Evolutionary conservation across 1,139 yeast genomes (phyloP).

Genomic region (Suhomyces bokatorum): DNA sequence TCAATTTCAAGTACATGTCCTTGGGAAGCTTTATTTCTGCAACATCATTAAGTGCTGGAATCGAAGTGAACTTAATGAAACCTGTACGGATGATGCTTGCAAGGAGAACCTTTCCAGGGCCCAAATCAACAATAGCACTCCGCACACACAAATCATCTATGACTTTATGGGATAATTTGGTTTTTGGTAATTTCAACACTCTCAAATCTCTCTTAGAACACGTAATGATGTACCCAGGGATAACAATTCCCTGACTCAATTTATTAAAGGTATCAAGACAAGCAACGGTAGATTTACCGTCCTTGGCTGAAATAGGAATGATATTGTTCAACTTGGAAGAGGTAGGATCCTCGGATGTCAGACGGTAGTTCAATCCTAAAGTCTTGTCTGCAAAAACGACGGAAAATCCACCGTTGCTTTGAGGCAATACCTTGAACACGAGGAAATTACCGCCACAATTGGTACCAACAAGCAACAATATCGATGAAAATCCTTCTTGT

Average conservation of each 20-base stretch:
- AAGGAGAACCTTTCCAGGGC: constrained; percentile 35
- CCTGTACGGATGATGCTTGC: constrained; percentile 42
- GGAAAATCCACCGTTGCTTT: constrained; percentile 64
- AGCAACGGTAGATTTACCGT: constrained; percentile 69
- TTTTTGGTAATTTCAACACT: constrained; percentile 59
- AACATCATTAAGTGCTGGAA: constrained; percentile 43
- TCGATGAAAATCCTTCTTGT: constrained; percentile 67
- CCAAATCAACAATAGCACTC: constrained; percentile 34
- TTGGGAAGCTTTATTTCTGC: constrained; percentile 39
- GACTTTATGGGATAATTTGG: constrained; percentile 63
- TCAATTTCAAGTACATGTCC: constrained; percentile 30
- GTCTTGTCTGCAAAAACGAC: constrained; percentile 57
- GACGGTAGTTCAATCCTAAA: constrained; percentile 40
- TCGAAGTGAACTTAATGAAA: constrained; percentile 37
- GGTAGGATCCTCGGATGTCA: constrained; percentile 39
- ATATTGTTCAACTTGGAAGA: constrained; percentile 55
- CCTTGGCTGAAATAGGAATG: constrained; percentile 55
- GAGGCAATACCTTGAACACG: constrained; percentile 69
- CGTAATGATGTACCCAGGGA: constrained; percentile 63
- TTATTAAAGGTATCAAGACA: constrained; percentile 57
- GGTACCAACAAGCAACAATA: constrained; percentile 77
- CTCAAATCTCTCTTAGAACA: constrained; percentile 65
- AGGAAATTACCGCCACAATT: constrained; percentile 69
- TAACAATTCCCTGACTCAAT: constrained; percentile 59
- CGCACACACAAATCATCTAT: constrained; percentile 63